Base-by-base conservation (phyloP, 2,329 filamentous ascomycete species). In the Exophiala viscosa region DNA sequence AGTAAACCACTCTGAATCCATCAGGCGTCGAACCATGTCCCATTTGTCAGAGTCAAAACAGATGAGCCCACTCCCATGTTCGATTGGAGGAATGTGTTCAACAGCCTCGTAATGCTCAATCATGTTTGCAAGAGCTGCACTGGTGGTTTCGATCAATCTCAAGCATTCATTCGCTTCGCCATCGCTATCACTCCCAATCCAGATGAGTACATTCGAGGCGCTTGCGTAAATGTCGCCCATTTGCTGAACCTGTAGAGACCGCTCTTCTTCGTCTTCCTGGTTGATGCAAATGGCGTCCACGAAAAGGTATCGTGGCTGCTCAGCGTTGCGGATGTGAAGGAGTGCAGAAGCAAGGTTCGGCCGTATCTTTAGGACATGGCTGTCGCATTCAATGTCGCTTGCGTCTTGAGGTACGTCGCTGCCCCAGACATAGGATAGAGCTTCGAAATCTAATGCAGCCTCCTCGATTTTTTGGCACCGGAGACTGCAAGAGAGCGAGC, bases 281-380 rank as follows among this genome's bases (percentile, higher is more conserved):
- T 65, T 59, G 23, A 64, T 64, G 45, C 62, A 64, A 42, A 64
- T 54, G 10, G 61, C 60, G 48, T 64, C 62, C 31, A 55, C 59
- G 60, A 59, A 64, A 17, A 61, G 28, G 11, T 46, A 32, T 32
- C 54, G 45, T 11, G 41, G 11, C 4, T 45, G 15, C 11, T 36
- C 31, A 2, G 17, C 32, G 11, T 34, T 13, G 3, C 48, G 39
- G 11, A 56, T 15, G 18, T 46, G 45, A 9, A 17, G 15, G n/a
- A 59, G 28, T 9, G 53, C 56, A 6, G 44, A 48, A n/a, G 33
- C 33, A 7, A 59, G 41, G 18, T 40, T 53, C 13, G 28, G 18
- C 3, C 46, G 23, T 11, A 59, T 42, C 11, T 10, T 13, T 8
- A 53, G 28, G 23, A 11, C 15, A 28, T 15, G 18, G n/a, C 55